Evolutionary conservation across 2,329 filamentous ascomycete genomes (phyloP).

Genomic region (Taxawa tesnikishii): DNA sequence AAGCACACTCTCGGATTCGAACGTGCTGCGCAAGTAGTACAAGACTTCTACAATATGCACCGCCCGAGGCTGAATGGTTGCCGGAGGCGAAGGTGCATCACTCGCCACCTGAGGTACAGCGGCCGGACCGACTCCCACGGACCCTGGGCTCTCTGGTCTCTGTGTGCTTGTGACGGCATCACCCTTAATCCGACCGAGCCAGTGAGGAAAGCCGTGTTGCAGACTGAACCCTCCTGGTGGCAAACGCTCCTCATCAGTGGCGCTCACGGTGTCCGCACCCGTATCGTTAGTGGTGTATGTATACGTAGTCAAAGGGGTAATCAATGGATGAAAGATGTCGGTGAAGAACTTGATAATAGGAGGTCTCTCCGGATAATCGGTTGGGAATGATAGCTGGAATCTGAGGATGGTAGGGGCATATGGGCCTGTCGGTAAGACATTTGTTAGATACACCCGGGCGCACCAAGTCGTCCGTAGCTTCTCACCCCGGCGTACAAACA

Average conservation of each 20-base stretch:
- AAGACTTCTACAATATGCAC: conserved; percentile 45
- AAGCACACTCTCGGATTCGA: conserved; percentile 64
- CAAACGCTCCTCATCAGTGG: conserved; percentile 68
- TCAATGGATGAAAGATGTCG: conserved; percentile 88
- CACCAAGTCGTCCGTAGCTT: not conserved
- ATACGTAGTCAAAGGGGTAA: conserved; percentile 88
- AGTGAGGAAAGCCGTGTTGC: conserved; percentile 78
- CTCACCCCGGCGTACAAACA: conserved; percentile 80
- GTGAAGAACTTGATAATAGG: conserved; percentile 81
- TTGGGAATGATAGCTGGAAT: conserved; percentile 80
- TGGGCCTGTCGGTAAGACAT: conserved; percentile 55
- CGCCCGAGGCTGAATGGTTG: conserved; percentile 2
- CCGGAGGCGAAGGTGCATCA: no score
- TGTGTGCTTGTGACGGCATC: conserved; percentile 2
- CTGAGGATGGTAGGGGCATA: conserved; percentile 79
- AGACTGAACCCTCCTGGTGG: conserved; percentile 85
- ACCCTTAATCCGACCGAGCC: conserved; percentile 50
- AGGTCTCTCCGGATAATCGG: conserved; percentile 64
- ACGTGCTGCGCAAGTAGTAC: conserved; percentile 69
- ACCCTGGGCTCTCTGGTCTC: conserved; percentile 2
- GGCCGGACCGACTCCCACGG: not conserved
- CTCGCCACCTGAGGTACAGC: not conserved
- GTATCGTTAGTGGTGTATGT: conserved; percentile 75
- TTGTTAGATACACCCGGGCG: not conserved
- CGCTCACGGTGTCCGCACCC: conserved; percentile 65